A percentile compares a stretch with the other conserved stretches of the same genome.
Conservation (phyloP, 495 filamentous ascomycete species). For the Lichina pygmaea region DNA sequence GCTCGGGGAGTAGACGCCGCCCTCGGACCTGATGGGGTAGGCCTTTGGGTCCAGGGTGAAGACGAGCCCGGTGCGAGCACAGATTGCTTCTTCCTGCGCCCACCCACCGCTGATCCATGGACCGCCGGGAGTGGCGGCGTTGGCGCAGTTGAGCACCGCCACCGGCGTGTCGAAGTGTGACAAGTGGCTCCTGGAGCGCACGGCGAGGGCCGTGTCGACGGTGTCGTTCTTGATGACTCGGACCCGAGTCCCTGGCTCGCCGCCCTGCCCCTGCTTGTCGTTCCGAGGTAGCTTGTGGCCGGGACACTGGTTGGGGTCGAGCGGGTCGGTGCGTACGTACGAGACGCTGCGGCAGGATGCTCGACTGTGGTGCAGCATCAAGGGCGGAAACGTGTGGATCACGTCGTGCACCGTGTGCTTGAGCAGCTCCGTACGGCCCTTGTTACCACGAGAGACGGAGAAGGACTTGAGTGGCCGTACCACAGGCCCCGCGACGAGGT, state of each 20-base stretch:
- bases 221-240: neutral
- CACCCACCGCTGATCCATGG: constrained; percentile 25
- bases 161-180: constrained; percentile 11
- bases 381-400: too few relatives aligned
- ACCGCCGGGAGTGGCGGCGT: constrained; percentile 22
- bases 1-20: constrained; percentile 29
- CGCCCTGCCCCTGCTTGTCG: neutral
- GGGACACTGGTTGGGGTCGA: neutral
- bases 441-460: too few relatives aligned
- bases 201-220: neutral
- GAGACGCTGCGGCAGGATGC: too few relatives aligned
- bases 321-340: neutral
- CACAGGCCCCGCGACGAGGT: too few relatives aligned
- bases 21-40: constrained; percentile 25
- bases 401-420: too few relatives aligned
- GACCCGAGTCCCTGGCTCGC: neutral
- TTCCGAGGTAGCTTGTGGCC: neutral
- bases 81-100: constrained; percentile 42
- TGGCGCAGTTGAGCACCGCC: constrained; percentile 35
- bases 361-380: too few relatives aligned
- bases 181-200: neutral
- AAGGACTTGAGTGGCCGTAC: too few relatives aligned
- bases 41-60: constrained; percentile 21
- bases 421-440: too few relatives aligned
- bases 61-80: constrained; percentile 30